These are phyloP conservation scores for Nothophoma quercina DNA, from an alignment of 2,329 filamentous ascomycete species.

Conservation along the genomic window DNA sequence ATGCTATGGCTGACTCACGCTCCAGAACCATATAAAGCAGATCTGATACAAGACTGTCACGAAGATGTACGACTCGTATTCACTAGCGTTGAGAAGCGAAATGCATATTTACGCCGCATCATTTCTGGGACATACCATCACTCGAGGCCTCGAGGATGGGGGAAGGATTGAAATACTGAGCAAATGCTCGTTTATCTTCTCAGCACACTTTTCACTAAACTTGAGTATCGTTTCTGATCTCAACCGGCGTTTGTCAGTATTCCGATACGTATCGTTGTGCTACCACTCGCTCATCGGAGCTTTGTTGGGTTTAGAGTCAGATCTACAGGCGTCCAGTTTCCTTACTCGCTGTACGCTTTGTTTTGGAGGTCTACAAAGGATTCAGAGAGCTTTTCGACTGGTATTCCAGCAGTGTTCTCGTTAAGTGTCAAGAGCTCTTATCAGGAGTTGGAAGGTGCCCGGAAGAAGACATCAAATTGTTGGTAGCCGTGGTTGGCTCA, in stretches of 20 bases:
- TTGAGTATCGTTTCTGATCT: not conserved
- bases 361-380: not conserved
- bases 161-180: not conserved
- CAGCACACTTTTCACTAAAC: conserved; percentile 1
- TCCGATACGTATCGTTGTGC: not conserved
- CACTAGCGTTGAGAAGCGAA: conserved; percentile 11
- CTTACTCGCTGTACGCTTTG: not conserved
- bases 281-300: not conserved
- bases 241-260: not conserved
- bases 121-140: conserved; percentile 2
- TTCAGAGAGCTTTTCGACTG: not conserved
- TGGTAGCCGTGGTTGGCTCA: not conserved
- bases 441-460: not conserved
- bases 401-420: not conserved
- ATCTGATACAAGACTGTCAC: conserved; percentile 11
- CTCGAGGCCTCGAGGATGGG: conserved; percentile 8
- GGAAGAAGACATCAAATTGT: conserved; percentile 11
- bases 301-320: not conserved
- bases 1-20: not conserved
- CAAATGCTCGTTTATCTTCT: not conserved
- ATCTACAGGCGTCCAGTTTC: not conserved
- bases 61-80: conserved; percentile 28
- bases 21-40: conserved; percentile 7
- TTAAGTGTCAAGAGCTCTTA: not conserved
- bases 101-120: conserved; percentile 11